These are phyloP conservation scores for Alternaria ethzedia DNA, from an alignment of 2,329 filamentous ascomycete genomes.

Conservation along the genomic window DNA sequence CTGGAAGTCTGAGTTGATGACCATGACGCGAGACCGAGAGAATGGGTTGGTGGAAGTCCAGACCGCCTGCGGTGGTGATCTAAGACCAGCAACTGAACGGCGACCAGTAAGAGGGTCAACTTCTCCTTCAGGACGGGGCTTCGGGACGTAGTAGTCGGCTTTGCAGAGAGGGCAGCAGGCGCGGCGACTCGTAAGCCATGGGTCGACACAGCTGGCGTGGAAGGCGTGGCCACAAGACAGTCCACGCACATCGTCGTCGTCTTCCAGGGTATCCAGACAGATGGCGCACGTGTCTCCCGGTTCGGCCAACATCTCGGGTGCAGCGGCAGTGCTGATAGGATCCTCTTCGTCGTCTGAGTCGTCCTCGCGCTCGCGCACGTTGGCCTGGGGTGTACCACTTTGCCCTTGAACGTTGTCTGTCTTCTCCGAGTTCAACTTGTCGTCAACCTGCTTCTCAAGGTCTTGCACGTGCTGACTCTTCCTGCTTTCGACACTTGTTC, in stretches of 20 bases:
- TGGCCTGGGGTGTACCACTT: constrained; percentile 22
- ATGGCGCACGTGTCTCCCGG: constrained; percentile 95
- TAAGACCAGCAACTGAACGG: constrained; percentile 36
- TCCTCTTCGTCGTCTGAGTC: constrained; percentile 75
- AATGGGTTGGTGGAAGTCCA: constrained; percentile 44
- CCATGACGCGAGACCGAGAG: constrained; percentile 40
- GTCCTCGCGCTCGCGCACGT: constrained; percentile 46
- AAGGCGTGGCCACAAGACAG: constrained; percentile 97
- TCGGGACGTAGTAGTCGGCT: constrained; percentile 95
- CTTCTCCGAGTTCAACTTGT: constrained; percentile 26
- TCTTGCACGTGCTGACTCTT: constrained; percentile 26
- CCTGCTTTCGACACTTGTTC: constrained; percentile 30
- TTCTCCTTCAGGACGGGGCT: constrained; percentile 73
- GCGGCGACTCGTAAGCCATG: constrained; percentile 91
- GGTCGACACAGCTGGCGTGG: constrained; percentile 93
- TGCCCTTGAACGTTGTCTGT: constrained; percentile 33
- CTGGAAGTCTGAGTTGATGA: constrained; percentile 24
- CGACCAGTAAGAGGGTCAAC: constrained; percentile 35
- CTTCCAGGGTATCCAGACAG: constrained; percentile 91
- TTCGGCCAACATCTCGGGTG: constrained; percentile 78
- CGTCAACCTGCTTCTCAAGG: constrained; percentile 24
- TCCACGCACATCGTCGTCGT: constrained; percentile 93
- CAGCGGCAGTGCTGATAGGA: constrained; percentile 81
- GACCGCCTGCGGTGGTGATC: constrained; percentile 42
- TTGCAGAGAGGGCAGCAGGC: constrained; percentile 98